Percentiles rank a stretch among this genome's conserved stretches.
Evolutionary conservation across 306 rosid genomes (phyloP).

Genomic region (Cyamopsis tetragonoloba): DNA sequence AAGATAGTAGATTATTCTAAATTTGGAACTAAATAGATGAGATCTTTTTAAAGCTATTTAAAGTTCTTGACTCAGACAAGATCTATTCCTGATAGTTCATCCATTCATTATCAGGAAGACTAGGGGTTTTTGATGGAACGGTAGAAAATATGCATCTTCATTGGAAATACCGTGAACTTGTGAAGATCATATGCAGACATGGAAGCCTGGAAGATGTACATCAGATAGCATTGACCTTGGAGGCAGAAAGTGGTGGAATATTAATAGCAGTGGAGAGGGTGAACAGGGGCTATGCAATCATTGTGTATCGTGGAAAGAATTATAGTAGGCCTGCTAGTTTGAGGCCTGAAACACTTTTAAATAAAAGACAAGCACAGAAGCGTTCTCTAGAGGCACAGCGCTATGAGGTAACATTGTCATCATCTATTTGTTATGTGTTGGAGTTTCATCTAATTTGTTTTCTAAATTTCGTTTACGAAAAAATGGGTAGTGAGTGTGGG

Average conservation of each 20-base stretch:
- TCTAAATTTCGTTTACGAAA: constrained; percentile 9
- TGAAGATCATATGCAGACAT: constrained; percentile 63
- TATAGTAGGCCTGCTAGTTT: constrained; percentile 69
- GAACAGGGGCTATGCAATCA: constrained; percentile 72
- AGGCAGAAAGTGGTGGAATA: constrained; percentile 94
- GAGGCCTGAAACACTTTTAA: constrained; percentile 82
- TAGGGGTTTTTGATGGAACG: constrained; percentile 91
- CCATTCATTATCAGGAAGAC: constrained; percentile 54
- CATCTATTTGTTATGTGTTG: not conserved
- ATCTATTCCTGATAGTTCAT: constrained; percentile 17
- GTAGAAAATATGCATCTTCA: constrained; percentile 98
- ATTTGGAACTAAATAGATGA: constrained; percentile 11
- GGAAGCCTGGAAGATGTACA: constrained; percentile 47
- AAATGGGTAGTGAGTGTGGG: not conserved
- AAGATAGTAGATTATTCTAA: constrained; percentile 11
- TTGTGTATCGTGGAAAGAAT: constrained; percentile 93
- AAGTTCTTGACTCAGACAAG: not conserved
- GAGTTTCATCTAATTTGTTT: constrained; percentile 19
- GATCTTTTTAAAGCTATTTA: not conserved
- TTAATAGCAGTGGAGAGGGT: constrained; percentile 80
- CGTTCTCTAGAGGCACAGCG: constrained; percentile 86
- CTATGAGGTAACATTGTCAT: constrained; percentile 52
- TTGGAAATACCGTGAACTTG: constrained; percentile 97
- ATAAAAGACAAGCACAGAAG: constrained; percentile 67
- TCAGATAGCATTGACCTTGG: constrained; percentile 68